Evolutionary conservation across 1,284 basidiomycete species (phyloP).

Genomic region (Amylostereum areolatum): DNA sequence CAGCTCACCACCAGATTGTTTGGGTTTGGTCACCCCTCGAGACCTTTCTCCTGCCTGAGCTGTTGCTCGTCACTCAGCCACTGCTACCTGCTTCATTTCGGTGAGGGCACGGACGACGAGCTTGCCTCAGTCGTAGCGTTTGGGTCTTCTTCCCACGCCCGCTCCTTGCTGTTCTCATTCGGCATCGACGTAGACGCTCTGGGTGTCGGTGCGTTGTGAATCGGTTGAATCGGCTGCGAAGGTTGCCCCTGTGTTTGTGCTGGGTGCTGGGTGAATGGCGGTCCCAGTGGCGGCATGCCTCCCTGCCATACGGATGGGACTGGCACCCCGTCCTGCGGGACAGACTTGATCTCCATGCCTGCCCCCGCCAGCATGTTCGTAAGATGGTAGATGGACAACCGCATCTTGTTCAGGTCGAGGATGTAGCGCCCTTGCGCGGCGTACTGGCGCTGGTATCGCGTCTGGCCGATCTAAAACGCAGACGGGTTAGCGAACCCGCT

Average conservation of each 20-base stretch:
- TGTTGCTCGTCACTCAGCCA: constrained; percentile 40
- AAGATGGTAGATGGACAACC: background rate
- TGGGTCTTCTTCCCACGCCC: constrained; percentile 55
- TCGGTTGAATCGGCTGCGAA: constrained; percentile 7
- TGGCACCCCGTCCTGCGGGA: background rate
- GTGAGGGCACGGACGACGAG: constrained; percentile 49
- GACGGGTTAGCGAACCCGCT: no score
- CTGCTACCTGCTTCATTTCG: constrained; percentile 65
- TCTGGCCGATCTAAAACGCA: no score
- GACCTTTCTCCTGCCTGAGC: no score
- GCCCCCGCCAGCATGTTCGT: background rate
- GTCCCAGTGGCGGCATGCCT: background rate
- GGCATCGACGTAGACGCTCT: constrained; percentile 28
- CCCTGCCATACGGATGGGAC: no score
- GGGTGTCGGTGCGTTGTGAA: constrained; percentile 15
- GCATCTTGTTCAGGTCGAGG: background rate
- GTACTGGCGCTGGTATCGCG: no score
- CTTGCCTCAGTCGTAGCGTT: constrained; percentile 25
- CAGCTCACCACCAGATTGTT: no score
- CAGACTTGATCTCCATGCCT: background rate
- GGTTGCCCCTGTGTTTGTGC: background rate
- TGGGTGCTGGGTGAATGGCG: background rate
- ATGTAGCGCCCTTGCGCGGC: background rate
- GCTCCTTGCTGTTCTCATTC: constrained; percentile 37
- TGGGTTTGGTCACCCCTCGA: no score